phyloP scores from a whole-genome alignment of 1,284 basidiomycete species.

The Rhodotorula sp. region DNA sequence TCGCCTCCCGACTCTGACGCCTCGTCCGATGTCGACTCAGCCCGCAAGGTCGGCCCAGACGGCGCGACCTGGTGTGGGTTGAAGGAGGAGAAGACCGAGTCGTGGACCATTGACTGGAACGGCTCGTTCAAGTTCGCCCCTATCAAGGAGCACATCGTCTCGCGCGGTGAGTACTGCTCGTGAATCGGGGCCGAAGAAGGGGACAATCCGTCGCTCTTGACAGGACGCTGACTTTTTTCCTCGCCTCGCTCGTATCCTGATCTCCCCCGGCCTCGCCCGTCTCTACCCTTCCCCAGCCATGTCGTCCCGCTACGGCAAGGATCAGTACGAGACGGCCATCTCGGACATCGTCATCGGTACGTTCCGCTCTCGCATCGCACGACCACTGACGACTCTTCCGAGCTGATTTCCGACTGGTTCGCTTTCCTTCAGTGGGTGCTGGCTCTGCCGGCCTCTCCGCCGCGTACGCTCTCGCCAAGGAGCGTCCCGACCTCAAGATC shows the following conservation, averaged over 20 bases:
- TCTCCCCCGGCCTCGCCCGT: no score
- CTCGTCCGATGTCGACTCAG: slow-evolving; percentile 21
- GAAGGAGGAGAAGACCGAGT: background rate
- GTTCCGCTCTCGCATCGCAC: background rate
- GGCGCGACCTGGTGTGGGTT: background rate
- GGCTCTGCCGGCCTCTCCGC: slow-evolving; percentile 76
- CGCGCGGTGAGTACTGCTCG: slow-evolving; percentile 53
- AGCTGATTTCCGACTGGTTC: background rate
- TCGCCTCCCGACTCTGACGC: slow-evolving; percentile 13
- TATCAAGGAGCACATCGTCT: slow-evolving; percentile 64
- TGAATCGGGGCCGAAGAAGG: no score
- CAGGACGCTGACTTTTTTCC: background rate
- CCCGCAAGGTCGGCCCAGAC: background rate
- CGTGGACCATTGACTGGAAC: slow-evolving; percentile 53
- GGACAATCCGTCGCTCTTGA: no score
- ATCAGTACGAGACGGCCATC: slow-evolving; percentile 52
- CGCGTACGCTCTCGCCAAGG: slow-evolving; percentile 69
- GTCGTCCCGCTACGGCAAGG: slow-evolving; percentile 63
- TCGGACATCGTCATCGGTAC: slow-evolving; percentile 69
- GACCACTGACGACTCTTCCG: background rate
- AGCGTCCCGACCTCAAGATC: slow-evolving; percentile 70
- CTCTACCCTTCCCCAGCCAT: slow-evolving; percentile 54
- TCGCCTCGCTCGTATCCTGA: background rate
- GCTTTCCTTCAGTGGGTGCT: slow-evolving; percentile 58
- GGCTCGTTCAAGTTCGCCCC: slow-evolving; percentile 56